Base-by-base conservation (phyloP, 225 moss, liverwort and hornwort genomes). In the Anthoceros angustus region DNA sequence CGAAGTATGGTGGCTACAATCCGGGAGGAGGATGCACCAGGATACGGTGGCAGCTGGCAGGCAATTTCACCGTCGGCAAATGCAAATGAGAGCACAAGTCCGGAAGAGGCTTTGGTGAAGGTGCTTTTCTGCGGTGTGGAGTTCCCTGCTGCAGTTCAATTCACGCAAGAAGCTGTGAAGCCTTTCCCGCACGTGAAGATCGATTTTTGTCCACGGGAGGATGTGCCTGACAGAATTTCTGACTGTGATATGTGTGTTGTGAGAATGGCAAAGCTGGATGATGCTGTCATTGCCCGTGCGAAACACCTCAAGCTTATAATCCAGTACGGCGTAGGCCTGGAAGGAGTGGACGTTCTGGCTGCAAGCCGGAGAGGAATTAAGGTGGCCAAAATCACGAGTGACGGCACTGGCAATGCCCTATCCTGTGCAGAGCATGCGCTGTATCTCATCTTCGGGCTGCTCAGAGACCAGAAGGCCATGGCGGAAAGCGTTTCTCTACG, bases 351-450 rank as follows among this genome's bases (percentile, higher is more conserved):
- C 70, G 40, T 87, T 9, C 82, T 83, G 70, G 82, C 87, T 9
- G 90, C 90, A 18, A 86, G 83, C 41, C 63, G 65, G 42, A 72
- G 75, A 70, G 86, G 90, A 46, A 91, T 91, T 24, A 86, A 74
- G 70, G 83, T 83, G 71, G 80, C 75, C 26, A 80, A 73, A 75
- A 79, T 86, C 63, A 74, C 80, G 4, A 80, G 91, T 72, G 70
- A 9, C 21, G 24, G 60, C 66, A 61, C 72, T 68, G 87, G 87
- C 25, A 87, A 81, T 81, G 86, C 87, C 48, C 66, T 87, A 39
- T 69, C 91, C n/a, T 92, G 91, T 66, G 87, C 91, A 7, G 87
- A 92, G 71, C 82, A 86, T 70, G 76, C 84, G n/a, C 71, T 92
- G 61, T 92, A 86, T 61, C 78, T 93, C 64, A 86, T 93, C 21